Conservation (phyloP, 345 rosid species). For the Linum lewisii region DNA sequence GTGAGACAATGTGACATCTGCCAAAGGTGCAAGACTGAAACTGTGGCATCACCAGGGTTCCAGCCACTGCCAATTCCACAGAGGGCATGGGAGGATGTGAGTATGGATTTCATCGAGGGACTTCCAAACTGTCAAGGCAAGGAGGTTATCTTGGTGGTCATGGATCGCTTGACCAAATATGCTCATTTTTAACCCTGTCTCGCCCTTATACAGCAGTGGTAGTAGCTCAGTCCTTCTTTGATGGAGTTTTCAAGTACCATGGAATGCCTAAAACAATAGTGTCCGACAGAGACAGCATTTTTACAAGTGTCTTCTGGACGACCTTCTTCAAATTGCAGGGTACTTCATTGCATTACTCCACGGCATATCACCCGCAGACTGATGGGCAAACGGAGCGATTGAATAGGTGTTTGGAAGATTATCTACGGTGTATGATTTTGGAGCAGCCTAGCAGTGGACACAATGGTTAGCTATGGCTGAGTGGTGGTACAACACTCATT, state of each 20-base stretch:
- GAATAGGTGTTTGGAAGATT: not conserved
- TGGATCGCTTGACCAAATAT: not conserved
- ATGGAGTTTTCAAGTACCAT: not conserved
- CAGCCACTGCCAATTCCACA: no score
- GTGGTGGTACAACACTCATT: no score
- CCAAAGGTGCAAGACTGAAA: no score
- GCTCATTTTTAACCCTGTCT: not conserved
- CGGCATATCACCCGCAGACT: not conserved
- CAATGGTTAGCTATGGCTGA: no score
- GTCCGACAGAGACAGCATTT: not conserved
- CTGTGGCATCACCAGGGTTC: no score
- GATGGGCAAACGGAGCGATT: not conserved
- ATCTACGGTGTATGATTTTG: not conserved
- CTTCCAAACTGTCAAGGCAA: no score
- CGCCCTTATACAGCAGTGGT: not conserved
- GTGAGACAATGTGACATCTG: no score
- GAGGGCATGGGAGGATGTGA: no score
- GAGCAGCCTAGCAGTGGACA: no score
- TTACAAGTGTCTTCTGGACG: not conserved
- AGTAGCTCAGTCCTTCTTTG: not conserved
- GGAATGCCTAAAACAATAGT: not conserved
- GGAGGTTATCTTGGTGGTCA: no score
- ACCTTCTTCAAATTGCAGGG: not conserved
- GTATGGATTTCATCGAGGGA: no score
- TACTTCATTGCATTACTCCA: not conserved